A percentile compares a stretch with the other conserved stretches of the same genome.
Evolutionary conservation across 2,329 filamentous ascomycete species (phyloP).

Genomic region (Penicillium glabrum): DNA sequence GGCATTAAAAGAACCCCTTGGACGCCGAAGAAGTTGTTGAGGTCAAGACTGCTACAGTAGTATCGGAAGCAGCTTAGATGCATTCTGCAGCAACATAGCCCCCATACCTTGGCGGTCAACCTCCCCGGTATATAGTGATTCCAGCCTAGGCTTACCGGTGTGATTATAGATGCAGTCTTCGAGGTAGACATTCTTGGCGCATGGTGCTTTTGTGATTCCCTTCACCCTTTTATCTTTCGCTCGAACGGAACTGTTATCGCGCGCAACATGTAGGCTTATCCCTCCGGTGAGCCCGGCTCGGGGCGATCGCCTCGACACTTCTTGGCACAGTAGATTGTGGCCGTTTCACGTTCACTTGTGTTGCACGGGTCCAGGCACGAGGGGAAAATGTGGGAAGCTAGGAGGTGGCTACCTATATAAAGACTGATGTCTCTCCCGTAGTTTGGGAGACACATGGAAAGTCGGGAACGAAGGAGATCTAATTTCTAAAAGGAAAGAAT

Average conservation of each 20-base stretch:
- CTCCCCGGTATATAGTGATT: neutral
- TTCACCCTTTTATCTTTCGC: neutral
- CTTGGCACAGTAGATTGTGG: neutral
- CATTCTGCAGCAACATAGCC: neutral
- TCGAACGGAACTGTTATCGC: neutral
- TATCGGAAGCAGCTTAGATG: neutral
- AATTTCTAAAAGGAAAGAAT: too few relatives aligned
- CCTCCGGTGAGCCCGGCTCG: neutral
- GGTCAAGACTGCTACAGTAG: neutral
- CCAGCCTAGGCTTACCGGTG: neutral
- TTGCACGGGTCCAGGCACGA: neutral
- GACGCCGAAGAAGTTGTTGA: neutral
- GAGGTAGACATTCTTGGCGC: neutral
- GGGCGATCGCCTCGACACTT: neutral
- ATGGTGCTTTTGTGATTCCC: neutral
- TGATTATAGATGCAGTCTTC: neutral
- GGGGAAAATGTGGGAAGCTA: neutral
- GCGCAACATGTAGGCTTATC: neutral
- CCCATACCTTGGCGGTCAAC: neutral
- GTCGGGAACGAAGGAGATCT: too few relatives aligned
- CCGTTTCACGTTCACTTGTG: neutral
- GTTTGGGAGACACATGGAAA: neutral
- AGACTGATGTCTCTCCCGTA: neutral
- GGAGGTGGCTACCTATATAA: neutral
- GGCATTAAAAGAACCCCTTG: neutral